A percentile compares a stretch with the other conserved stretches of the same genome.
Conservation (phyloP, 2,329 filamentous ascomycete species). For the Penicillium psychrosexuale region DNA sequence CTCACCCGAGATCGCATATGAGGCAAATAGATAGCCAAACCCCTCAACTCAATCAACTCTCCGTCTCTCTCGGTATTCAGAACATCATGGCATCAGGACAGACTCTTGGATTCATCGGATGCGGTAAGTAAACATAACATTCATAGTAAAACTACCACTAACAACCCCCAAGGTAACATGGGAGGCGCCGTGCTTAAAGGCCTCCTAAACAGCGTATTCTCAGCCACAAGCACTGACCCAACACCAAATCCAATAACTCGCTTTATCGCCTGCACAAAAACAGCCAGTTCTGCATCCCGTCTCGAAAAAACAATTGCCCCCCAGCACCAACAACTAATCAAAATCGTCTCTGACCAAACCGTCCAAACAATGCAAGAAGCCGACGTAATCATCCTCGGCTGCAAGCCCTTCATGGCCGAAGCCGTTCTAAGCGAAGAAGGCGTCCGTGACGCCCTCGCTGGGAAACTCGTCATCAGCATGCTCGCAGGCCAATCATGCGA, state of each 20-base stretch:
- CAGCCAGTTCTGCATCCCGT: conserved; percentile 33
- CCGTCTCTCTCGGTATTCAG: not conserved
- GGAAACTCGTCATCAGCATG: conserved; percentile 51
- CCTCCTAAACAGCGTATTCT: conserved; percentile 27
- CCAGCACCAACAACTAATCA: conserved; percentile 28
- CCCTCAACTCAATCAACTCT: not conserved
- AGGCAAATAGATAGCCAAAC: not conserved
- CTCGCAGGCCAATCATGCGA: conserved; percentile 46
- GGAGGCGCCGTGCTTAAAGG: conserved; percentile 37
- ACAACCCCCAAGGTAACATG: conserved; percentile 31
- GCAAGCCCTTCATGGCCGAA: conserved; percentile 47
- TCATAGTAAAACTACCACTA: not conserved
- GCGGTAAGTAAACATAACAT: conserved; percentile 10
- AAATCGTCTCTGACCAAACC: conserved; percentile 36
- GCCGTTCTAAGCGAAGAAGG: conserved; percentile 37
- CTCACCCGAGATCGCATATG: not conserved
- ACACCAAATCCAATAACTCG: conserved; percentile 8
- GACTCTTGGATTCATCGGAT: conserved; percentile 22
- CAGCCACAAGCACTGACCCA: not conserved
- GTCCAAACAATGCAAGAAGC: conserved; percentile 35
- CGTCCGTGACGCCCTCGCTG: conserved; percentile 38
- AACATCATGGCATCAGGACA: conserved; percentile 8
- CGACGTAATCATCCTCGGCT: conserved; percentile 46
- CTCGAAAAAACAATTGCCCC: conserved; percentile 30
- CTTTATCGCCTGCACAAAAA: conserved; percentile 45